A percentile compares a stretch with the other conserved stretches of the same genome.
phyloP scores from a whole-genome alignment of 805 yeast species.

The Ogataea allantospora region DNA sequence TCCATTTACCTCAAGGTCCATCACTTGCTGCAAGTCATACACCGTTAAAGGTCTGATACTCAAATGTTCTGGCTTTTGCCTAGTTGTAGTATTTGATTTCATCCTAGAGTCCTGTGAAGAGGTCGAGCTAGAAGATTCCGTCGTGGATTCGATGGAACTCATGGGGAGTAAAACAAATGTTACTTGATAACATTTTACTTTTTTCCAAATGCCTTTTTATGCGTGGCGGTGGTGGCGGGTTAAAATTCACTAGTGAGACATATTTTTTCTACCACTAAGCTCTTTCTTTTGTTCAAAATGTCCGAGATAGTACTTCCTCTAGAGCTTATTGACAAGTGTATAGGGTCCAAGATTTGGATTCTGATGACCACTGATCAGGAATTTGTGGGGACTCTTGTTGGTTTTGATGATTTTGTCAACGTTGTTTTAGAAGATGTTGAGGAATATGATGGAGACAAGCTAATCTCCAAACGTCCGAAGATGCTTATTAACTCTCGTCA shows the following conservation, averaged over 20 bases:
- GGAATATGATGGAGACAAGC: constrained; percentile 47
- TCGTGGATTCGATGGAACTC: constrained; percentile 24
- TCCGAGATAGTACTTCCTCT: constrained; percentile 53
- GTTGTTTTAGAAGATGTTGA: constrained; percentile 81
- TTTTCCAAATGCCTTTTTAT: background rate
- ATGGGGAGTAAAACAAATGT: constrained; percentile 3
- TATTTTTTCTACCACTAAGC: background rate
- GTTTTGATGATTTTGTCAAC: constrained; percentile 94
- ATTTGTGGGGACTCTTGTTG: constrained; percentile 83
- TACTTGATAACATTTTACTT: background rate
- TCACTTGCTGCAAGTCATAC: constrained; percentile 66
- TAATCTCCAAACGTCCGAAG: constrained; percentile 48
- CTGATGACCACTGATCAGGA: constrained; percentile 65
- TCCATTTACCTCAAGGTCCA: constrained; percentile 61
- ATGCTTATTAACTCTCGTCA: constrained; percentile 72
- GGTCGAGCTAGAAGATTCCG: constrained; percentile 29
- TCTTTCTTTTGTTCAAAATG: constrained; percentile 1
- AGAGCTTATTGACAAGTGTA: constrained; percentile 83
- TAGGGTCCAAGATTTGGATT: constrained; percentile 78
- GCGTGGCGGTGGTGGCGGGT: constrained; percentile 2
- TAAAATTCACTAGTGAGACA: background rate
- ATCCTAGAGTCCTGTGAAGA: constrained; percentile 17
- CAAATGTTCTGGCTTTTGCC: constrained; percentile 51
- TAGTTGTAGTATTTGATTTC: constrained; percentile 27
- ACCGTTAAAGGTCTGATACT: constrained; percentile 75